These are phyloP conservation scores for Colletotrichum sansevieriae DNA, from an alignment of 2,329 filamentous ascomycete genomes.

Conservation along the genomic window DNA sequence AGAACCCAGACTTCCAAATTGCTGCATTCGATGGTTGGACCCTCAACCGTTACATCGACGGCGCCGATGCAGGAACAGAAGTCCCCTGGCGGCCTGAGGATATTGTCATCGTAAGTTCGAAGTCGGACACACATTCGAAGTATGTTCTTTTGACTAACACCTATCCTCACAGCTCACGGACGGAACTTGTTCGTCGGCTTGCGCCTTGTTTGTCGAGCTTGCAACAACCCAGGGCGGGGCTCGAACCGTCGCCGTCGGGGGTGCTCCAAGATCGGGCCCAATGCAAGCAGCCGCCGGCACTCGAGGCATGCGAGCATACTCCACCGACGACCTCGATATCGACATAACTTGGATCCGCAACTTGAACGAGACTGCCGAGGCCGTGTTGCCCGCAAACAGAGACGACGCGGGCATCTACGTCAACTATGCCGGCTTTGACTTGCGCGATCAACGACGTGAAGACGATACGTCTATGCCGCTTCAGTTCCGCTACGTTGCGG, in stretches of 20 bases:
- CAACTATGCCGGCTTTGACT: slow-evolving; percentile 27
- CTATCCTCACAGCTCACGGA: slow-evolving; percentile 56
- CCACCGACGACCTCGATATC: slow-evolving; percentile 44
- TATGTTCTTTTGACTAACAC: not conserved
- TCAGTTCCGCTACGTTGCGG: slow-evolving; percentile 69
- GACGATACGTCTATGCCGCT: slow-evolving; percentile 55
- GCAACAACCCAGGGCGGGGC: slow-evolving; percentile 66
- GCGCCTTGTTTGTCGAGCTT: slow-evolving; percentile 69
- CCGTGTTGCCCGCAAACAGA: not conserved
- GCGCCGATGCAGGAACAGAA: not conserved
- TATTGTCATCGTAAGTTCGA: slow-evolving; percentile 14
- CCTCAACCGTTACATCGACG: slow-evolving; percentile 17
- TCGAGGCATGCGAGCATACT: slow-evolving; percentile 61
- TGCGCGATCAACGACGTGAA: slow-evolving; percentile 27
- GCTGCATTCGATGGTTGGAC: slow-evolving; percentile 31
- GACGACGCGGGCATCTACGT: slow-evolving; percentile 23
- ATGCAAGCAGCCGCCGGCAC: slow-evolving; percentile 71
- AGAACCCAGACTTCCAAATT: slow-evolving; percentile 15
- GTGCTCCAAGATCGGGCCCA: slow-evolving; percentile 61
- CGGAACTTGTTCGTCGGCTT: slow-evolving; percentile 71
- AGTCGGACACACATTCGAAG: not conserved
- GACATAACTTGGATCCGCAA: slow-evolving; percentile 24
- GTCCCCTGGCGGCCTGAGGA: slow-evolving; percentile 6
- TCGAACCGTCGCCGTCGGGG: slow-evolving; percentile 70
- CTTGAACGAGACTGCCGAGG: not conserved